Conservation (phyloP, 495 filamentous ascomycete genomes). For the Barbatosphaeria neglecta region DNA sequence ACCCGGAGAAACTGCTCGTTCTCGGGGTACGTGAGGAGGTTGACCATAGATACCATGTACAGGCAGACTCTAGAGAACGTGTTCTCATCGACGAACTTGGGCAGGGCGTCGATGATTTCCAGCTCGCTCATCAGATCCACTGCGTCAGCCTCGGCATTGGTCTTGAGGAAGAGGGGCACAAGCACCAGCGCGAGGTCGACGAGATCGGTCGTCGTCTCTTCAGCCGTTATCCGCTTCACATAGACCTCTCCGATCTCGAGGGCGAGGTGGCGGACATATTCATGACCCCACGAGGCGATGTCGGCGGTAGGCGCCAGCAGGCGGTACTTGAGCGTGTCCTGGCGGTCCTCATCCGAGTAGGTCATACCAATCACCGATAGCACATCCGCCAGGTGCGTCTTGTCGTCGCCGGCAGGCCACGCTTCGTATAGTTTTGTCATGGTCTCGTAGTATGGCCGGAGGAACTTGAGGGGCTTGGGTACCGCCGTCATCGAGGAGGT, state of each 20-base stretch:
- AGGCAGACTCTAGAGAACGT: slow-evolving; percentile 87
- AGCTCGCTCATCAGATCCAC: slow-evolving; percentile 94
- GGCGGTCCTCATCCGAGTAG: slow-evolving; percentile 88
- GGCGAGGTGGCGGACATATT: slow-evolving; percentile 93
- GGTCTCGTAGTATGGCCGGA: slow-evolving; percentile 86
- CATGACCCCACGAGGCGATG: slow-evolving; percentile 94
- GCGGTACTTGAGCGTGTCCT: slow-evolving; percentile 92
- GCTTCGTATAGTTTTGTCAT: slow-evolving; percentile 76
- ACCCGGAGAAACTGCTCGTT: slow-evolving; percentile 87
- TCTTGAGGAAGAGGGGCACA: slow-evolving; percentile 89
- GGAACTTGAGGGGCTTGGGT: slow-evolving; percentile 94
- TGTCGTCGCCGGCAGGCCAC: slow-evolving; percentile 74
- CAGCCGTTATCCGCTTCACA: slow-evolving; percentile 51
- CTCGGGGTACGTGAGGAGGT: slow-evolving; percentile 91
- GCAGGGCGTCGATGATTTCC: slow-evolving; percentile 91
- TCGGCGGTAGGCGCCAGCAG: slow-evolving; percentile 82
- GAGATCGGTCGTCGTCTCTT: slow-evolving; percentile 58
- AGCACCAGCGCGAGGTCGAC: slow-evolving; percentile 70
- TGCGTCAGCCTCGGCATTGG: slow-evolving; percentile 95
- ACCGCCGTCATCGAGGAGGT: slow-evolving; percentile 99
- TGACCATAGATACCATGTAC: slow-evolving; percentile 99
- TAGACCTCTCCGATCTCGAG: slow-evolving; percentile 94
- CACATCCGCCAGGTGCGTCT: slow-evolving; percentile 85
- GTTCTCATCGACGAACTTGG: slow-evolving; percentile 81
- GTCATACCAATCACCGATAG: slow-evolving; percentile 98